Base-by-base conservation (phyloP, 2,329 filamentous ascomycete genomes). In the Colletotrichum gigasporum region DNA sequence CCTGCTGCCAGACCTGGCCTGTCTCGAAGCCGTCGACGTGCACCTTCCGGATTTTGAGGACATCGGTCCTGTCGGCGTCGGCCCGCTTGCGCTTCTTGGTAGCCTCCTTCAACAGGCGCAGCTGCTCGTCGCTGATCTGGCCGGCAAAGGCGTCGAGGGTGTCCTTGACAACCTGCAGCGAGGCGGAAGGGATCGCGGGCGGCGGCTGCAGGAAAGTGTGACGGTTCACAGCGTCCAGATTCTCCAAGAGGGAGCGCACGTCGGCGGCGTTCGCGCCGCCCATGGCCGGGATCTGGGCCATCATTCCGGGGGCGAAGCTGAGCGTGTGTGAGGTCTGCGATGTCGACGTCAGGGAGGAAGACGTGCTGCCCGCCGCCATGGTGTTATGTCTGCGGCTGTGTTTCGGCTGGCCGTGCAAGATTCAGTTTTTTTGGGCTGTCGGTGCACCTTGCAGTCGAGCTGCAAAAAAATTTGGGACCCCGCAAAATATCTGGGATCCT, bases 1-100 rank as follows among this genome's bases (percentile, higher is more conserved):
- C 91, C 80, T 99, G 96, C 77, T 97, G 93, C 92, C 95, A 99
- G 42, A 99, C 90, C 78, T 98, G 95, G 18, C 90, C 88, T 10
- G 92, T 90, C 71, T 91, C 92, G 70, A 98, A 97, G 0, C 95
- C 96, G 61, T 97, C 89, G 6, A 93, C 83, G 74, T 97, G 92
- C 14, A 99, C 82, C 76, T 92, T 94, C 71, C 91, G 90, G 71
- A 97, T 82, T 71, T 93, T 93, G 67, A 97, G 74, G 2, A 91
- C 80, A 68, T 86, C 78, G 48, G 78, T 71, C 32, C 77, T 76
- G 30, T 78, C 78, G 4, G 75, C 77, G 37, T 85, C 79, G 32
- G 73, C 76, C 69, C 92, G 84, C 82, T 96, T 97, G 67, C 92
- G 84, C 82, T 97, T 96, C 76, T 87, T 90, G 70, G 88, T 89